A percentile compares a stretch with the other conserved stretches of the same genome.
phyloP scores from a whole-genome alignment of 176 grass and related monocot species.

The Triticum aestivum region DNA sequence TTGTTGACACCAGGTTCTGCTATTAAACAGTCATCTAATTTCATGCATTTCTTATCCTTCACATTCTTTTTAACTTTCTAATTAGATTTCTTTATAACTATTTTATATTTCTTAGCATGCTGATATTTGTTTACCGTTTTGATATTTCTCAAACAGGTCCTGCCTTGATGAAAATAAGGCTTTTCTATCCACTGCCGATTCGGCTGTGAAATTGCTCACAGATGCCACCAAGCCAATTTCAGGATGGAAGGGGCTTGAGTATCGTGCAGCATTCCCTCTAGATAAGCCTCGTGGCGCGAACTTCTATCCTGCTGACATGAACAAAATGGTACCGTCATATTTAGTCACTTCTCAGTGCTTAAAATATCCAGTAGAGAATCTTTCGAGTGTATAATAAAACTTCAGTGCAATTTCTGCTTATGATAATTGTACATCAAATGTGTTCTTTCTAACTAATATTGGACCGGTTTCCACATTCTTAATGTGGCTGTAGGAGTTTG shows the following conservation, averaged over 20 bases:
- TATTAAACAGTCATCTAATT: constrained; percentile 5
- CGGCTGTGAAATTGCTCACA: constrained; percentile 70
- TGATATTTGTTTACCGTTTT: constrained; percentile 17
- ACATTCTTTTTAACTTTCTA: neutral
- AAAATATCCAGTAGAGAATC: neutral
- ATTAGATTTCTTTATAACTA: constrained; percentile 8
- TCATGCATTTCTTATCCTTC: neutral
- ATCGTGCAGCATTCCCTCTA: constrained; percentile 80
- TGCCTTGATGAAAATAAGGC: constrained; percentile 86
- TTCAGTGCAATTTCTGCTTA: neutral
- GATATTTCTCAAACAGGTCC: constrained; percentile 57
- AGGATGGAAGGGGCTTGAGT: constrained; percentile 90
- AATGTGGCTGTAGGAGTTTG: constrained; percentile 70
- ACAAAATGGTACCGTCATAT: constrained; percentile 66
- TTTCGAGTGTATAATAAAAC: constrained; percentile 4
- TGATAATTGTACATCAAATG: neutral
- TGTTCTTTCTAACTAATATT: constrained; percentile 8
- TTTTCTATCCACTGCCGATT: constrained; percentile 92
- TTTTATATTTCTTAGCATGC: constrained; percentile 1
- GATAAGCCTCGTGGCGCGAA: constrained; percentile 84
- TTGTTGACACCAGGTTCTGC: constrained; percentile 1
- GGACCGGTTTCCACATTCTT: neutral
- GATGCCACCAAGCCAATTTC: constrained; percentile 70
- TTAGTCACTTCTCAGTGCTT: neutral
- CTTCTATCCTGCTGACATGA: constrained; percentile 97